Percentiles rank a stretch among this genome's conserved stretches.
phyloP scores from a whole-genome alignment of 805 yeast species.

The Wickerhamiella kurtzmanii region DNA sequence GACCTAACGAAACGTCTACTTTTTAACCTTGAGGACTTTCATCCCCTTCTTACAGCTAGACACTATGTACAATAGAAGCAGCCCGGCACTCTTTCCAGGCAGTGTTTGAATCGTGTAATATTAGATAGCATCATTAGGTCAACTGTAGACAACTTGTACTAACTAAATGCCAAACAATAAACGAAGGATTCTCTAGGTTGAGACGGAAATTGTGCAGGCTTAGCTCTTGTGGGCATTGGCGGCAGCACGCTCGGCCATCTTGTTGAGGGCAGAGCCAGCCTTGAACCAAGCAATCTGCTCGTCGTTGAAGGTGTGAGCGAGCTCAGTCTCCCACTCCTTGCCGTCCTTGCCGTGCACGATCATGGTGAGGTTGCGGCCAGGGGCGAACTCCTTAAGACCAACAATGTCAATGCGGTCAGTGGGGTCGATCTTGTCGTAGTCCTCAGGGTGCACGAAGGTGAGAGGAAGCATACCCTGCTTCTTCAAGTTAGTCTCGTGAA shows the following conservation, averaged over 20 bases:
- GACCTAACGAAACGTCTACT: neutral
- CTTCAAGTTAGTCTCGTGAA: slow-evolving; percentile 94
- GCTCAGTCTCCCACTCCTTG: slow-evolving; percentile 79
- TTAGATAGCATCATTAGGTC: neutral
- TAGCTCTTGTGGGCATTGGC: slow-evolving; percentile 11
- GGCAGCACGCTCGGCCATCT: slow-evolving; percentile 46
- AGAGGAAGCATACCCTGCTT: slow-evolving; percentile 96
- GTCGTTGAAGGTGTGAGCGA: slow-evolving; percentile 88
- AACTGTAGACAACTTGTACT: neutral
- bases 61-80: too few species aligned
- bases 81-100: too few species aligned
- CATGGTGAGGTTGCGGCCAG: slow-evolving; percentile 80
- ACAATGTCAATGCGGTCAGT: slow-evolving; percentile 78
- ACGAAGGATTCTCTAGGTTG: neutral
- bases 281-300: slow-evolving; percentile 99
- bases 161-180: neutral
- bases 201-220: too few species aligned
- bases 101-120: neutral
- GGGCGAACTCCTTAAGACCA: slow-evolving; percentile 75
- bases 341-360: slow-evolving; percentile 50
- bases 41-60: too few species aligned
- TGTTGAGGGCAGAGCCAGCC: slow-evolving; percentile 97
- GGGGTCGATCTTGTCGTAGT: slow-evolving; percentile 86
- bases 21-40: neutral
- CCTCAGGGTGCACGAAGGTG: slow-evolving; percentile 78